Evolutionary conservation across 208 protist genomes (phyloP).

Genomic region (Porcisia hertigi): DNA sequence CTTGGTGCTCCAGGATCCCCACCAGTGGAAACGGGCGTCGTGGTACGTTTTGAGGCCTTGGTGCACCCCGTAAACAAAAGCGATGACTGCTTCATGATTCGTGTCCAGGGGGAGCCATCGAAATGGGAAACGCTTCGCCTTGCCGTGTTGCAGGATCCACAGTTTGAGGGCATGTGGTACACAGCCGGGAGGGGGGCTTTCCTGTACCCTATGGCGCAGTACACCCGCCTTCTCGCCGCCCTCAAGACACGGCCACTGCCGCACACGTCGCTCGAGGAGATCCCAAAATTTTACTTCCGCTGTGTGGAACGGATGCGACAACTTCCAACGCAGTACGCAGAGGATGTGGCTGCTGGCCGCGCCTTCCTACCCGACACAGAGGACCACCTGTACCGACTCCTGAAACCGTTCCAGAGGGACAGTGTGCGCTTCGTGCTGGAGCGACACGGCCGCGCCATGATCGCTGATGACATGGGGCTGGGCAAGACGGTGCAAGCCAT

Average conservation of each 20-base stretch:
- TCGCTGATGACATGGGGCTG: slow-evolving; percentile 97
- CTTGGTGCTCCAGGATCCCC: slow-evolving; percentile 30
- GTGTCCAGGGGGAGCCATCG: slow-evolving; percentile 27
- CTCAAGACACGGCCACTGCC: slow-evolving; percentile 35
- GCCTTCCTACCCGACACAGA: slow-evolving; percentile 40
- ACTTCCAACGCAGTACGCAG: slow-evolving; percentile 32
- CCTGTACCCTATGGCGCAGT: slow-evolving; percentile 67
- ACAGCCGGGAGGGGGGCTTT: slow-evolving; percentile 49
- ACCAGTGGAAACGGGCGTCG: slow-evolving; percentile 27
- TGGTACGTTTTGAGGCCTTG: slow-evolving; percentile 76
- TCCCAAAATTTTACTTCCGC: slow-evolving; percentile 81
- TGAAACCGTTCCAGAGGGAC: slow-evolving; percentile 80
- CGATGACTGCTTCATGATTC: slow-evolving; percentile 34
- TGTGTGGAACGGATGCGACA: slow-evolving; percentile 54
- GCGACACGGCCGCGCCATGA: slow-evolving; percentile 86
- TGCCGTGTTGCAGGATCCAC: slow-evolving; percentile 44
- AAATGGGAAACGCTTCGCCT: slow-evolving; percentile 23
- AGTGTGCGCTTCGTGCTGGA: slow-evolving; percentile 82
- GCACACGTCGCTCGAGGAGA: slow-evolving; percentile 53
- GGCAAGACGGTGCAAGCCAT: slow-evolving; percentile 97
- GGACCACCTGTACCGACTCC: slow-evolving; percentile 68
- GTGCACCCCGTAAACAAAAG: slow-evolving; percentile 52
- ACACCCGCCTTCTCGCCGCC: slow-evolving; percentile 41
- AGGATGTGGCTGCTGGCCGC: slow-evolving; percentile 38
- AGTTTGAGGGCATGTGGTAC: slow-evolving; percentile 63